These are phyloP conservation scores for Triglochin maritima DNA, from an alignment of 106 monocot species.

Conservation along the genomic window DNA sequence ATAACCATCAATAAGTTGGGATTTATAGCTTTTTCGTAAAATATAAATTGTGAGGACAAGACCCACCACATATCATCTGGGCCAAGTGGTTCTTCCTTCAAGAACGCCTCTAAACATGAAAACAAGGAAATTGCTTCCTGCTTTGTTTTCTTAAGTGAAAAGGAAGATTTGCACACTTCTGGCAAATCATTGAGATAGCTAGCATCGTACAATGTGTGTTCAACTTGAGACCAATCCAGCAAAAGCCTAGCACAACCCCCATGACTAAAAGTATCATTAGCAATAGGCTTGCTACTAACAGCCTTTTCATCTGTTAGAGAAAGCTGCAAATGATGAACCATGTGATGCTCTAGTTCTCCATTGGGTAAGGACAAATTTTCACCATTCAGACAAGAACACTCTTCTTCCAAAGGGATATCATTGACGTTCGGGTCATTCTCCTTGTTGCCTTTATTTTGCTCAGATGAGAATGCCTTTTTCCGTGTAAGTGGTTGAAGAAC, in stretches of 20 bases:
- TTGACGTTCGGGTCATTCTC: conserved; percentile 34
- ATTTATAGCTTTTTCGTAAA: background rate
- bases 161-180: conserved; percentile 42
- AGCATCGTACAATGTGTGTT: conserved; percentile 39
- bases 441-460: background rate
- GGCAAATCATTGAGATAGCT: conserved; percentile 70
- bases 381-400: conserved; percentile 16
- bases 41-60: background rate
- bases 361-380: conserved; percentile 12
- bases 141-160: conserved; percentile 49
- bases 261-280: conserved; percentile 7
- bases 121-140: conserved; percentile 71
- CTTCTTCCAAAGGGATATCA: conserved; percentile 27
- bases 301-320: conserved; percentile 41
- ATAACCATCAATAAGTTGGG: background rate
- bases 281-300: conserved; percentile 14
- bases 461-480: background rate
- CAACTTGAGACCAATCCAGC: conserved; percentile 63
- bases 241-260: conserved; percentile 29
- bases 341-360: conserved; percentile 28
- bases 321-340: conserved; percentile 28
- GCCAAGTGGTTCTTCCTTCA: conserved; percentile 91
- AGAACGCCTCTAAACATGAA: conserved; percentile 81
- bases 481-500: conserved; percentile 1
- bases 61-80: conserved; percentile 96